phyloP scores from a whole-genome alignment of 2,329 filamentous ascomycete genomes.

The Orbilia oligospora region DNA sequence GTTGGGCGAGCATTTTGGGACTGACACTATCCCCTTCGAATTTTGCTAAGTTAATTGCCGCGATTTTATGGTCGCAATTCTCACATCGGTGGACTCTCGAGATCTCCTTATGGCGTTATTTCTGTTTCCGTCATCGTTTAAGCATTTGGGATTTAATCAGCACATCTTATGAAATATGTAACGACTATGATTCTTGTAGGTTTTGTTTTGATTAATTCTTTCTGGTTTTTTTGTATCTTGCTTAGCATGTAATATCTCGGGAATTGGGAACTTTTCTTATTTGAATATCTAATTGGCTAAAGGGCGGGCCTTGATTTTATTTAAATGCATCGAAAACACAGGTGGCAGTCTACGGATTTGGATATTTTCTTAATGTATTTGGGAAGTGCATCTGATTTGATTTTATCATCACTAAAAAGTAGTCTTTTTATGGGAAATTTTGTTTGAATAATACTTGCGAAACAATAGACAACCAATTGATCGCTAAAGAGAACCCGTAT shows the following conservation, averaged over 20 bases:
- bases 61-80: conserved; percentile 2
- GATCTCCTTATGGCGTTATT: conserved; percentile 24
- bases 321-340: neutral
- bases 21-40: conserved; percentile 4
- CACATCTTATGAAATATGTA: conserved; percentile 32
- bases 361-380: neutral
- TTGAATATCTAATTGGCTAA: conserved; percentile 1
- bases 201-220: neutral
- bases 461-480: neutral
- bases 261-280: neutral
- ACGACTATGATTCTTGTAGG: conserved; percentile 16
- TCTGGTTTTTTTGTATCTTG: neutral
- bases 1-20: neutral
- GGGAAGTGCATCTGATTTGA: neutral
- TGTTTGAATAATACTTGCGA: neutral
- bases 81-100: neutral
- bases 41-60: conserved; percentile 16
- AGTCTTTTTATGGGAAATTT: no score
- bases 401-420: neutral
- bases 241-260: neutral
- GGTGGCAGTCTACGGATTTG: neutral
- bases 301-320: neutral
- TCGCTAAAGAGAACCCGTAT: conserved; percentile 2
- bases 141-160: neutral
- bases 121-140: neutral